Conservation (phyloP, 1,284 basidiomycete species). For the Sutorius eximius region DNA sequence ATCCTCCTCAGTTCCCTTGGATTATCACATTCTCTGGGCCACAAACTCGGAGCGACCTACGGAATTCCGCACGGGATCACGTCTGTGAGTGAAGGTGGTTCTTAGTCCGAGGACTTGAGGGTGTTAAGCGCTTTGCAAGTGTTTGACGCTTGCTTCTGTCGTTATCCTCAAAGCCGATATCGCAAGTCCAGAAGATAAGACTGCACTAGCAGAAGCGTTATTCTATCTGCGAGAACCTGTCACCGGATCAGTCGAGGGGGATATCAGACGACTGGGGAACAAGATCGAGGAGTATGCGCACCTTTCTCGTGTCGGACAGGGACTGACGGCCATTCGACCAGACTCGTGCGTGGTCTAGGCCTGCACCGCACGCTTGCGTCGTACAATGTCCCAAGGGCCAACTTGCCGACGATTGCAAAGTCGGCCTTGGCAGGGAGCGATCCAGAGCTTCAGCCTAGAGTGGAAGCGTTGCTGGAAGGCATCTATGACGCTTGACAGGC, state of each 20-base stretch:
- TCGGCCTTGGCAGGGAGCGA: conserved; percentile 46
- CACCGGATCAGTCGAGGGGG: conserved; percentile 60
- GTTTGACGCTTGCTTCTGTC: conserved; percentile 70
- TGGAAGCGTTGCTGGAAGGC: conserved; percentile 48
- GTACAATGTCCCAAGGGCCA: conserved; percentile 59
- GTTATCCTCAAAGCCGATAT: conserved; percentile 58
- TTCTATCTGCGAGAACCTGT: conserved; percentile 57
- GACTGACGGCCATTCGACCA: conserved; percentile 20
- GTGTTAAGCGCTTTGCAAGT: conserved; percentile 42
- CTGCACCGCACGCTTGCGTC: conserved; percentile 54
- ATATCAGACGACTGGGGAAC: conserved; percentile 52
- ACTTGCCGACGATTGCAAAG: conserved; percentile 53
- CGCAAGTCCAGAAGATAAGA: conserved; percentile 58
- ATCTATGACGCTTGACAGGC: conserved; percentile 39
- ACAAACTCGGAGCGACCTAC: conserved; percentile 76
- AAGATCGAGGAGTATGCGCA: conserved; percentile 53
- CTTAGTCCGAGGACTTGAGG: conserved; percentile 12
- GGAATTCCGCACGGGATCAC: conserved; percentile 81
- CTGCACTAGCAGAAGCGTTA: conserved; percentile 52
- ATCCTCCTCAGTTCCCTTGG: conserved; percentile 54
- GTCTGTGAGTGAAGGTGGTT: conserved; percentile 47
- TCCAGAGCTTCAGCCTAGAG: conserved; percentile 34
- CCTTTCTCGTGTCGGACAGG: not conserved
- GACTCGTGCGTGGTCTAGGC: conserved; percentile 58
- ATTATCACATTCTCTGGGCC: conserved; percentile 72